Evolutionary conservation across 345 rosid species (phyloP), one percentile per base, ranked within the genome.

Genomic region (Salix caprea): DNA sequence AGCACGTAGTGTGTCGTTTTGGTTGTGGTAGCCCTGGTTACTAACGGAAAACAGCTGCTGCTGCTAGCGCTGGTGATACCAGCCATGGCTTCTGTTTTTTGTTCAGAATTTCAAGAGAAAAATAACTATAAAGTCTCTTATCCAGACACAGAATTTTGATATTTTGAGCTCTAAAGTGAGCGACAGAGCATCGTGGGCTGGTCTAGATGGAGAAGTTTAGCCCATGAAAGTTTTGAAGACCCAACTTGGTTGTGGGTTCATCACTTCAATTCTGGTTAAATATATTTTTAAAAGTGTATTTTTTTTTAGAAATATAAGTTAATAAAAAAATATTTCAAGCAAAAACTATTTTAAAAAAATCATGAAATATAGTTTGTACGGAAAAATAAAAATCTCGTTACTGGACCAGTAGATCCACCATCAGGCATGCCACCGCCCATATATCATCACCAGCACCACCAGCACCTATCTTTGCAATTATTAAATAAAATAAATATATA

Each of bases 31-130:
- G 36, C 11, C 4, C 62, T 79, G 56, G 83, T 65, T 61, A 23
- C 36, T 65, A 79, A 6, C 16, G 84, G 83, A 4, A 78, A 85
- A 84, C 85, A 79, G 64, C 82, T 75, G 36, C 86, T 76, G 80
- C 85, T 65, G 88, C 86, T 77, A 81, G 96, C 61, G 88, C 85
- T 80, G 85, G 94, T 73, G 40, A 90, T 73, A 46, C 90, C 93
- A 89, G 91, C 89, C 98, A 94, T 92, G 82, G 88, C 84, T 40
- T 16, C 23, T 11, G 24, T 32, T 46, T 24, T 7, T 14, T 26
- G n/a, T 40, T 48, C 16, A 39, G 23, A 13, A 39, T 39, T n/a
- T 13, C 2, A 24, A 12, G 19, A 39, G 12, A 40, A 2, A 10
- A 9, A 28, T 28, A 9, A 40, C 44, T 40, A 9, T 9, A 40